Evolutionary conservation across 2,329 filamentous ascomycete genomes (phyloP), one percentile per base, ranked within the genome.

Genomic region (Colletotrichum sansevieriae): DNA sequence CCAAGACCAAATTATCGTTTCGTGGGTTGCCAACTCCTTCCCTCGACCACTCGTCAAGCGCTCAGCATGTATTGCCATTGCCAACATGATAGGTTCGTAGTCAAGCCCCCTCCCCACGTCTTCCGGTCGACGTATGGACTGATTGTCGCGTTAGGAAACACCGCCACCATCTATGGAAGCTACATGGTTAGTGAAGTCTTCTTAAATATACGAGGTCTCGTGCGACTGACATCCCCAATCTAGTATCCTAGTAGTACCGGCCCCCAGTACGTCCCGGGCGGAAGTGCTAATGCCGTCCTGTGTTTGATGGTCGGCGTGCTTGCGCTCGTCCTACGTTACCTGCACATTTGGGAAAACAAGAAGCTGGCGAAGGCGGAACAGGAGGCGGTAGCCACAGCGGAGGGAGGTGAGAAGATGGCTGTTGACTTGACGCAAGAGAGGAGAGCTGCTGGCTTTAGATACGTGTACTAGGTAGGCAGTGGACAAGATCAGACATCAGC

Each of bases 21-120:
- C 90, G 0, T 87, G 86, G 73, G 89, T 93, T 39, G 88, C 88
- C 3, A 92, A 92, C 71, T 90, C 91, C 9, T 85, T 94, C 41
- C 90, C 91, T 0, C 92, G 91, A 77, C 90, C 91, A 1, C 77
- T 91, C 2, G 90, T 89, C 2, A 88, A 91, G 55, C 85, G 90
- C 2, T 91, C 91, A 4, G 86, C 87, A 2, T 85, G 85, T 4
- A 90, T 93, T 59, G 87, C 90, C 9, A 83, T 92, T n/a, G 80
- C 90, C 55, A 91, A 92, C 74, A 79, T 91, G 72, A 81, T 93
- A 47, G 55, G 55, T 58, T 22, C 11, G 52, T 55, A 25, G n/a
- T 20, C 29, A 29, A 29, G 8, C 8, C 29, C 29, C 13, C 25
- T 15, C 9, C 25, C 29, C 52, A 20, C 29, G 18, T 12, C 12